Conservation (phyloP, 169 alveolate species). For the Plasmodium sp. region DNA sequence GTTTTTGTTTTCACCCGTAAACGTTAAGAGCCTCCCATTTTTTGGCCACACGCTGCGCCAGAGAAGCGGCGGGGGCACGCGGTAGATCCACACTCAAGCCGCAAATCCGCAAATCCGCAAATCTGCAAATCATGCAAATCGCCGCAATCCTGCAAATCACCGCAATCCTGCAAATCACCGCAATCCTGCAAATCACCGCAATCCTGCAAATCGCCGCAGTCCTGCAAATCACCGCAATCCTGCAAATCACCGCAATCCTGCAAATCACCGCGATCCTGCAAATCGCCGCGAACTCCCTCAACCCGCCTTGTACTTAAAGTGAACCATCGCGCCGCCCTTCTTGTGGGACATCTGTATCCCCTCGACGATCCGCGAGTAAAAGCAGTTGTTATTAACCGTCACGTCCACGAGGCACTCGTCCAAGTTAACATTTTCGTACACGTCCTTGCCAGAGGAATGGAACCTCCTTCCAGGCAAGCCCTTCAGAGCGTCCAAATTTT, state of each 20-base stretch:
- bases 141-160: too few relatives aligned
- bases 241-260: too few relatives aligned
- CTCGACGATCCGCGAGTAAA: constrained; percentile 45
- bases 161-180: too few relatives aligned
- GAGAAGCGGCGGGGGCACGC: neutral
- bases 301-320: constrained; percentile 23
- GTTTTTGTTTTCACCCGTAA: neutral
- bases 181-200: too few relatives aligned
- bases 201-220: too few relatives aligned
- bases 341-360: constrained; percentile 52
- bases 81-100: neutral
- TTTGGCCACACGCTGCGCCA: neutral
- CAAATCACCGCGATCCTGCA: neutral
- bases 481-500: constrained; percentile 32
- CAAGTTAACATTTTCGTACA: constrained; percentile 45
- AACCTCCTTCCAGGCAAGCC: constrained; percentile 45
- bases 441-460: constrained; percentile 30
- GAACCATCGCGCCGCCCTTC: constrained; percentile 38
- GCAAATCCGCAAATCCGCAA: too few relatives aligned
- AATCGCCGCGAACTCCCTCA: neutral
- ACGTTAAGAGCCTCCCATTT: neutral
- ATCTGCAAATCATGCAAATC: too few relatives aligned
- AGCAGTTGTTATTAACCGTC: constrained; percentile 57
- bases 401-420: constrained; percentile 35
- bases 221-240: too few relatives aligned